Conservation (phyloP, 805 yeast species). For the Teunomyces funiuensis region DNA sequence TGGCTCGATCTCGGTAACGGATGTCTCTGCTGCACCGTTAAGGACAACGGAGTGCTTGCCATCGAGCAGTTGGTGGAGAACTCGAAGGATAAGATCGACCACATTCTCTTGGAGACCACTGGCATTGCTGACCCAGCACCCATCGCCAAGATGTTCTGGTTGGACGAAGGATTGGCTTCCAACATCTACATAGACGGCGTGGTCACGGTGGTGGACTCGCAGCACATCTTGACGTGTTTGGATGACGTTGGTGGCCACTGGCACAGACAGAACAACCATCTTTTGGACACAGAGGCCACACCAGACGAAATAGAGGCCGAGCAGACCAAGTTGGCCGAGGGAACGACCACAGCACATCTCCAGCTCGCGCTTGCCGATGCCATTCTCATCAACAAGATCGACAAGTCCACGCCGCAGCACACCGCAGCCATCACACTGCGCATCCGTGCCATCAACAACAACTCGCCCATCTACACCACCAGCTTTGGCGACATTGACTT, state of each 20-base stretch:
- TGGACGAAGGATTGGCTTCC: slow-evolving; percentile 84
- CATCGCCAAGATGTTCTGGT: slow-evolving; percentile 96
- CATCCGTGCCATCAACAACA: slow-evolving; percentile 57
- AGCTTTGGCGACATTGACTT: slow-evolving; percentile 75
- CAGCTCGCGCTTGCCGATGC: slow-evolving; percentile 91
- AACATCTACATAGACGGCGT: slow-evolving; percentile 90
- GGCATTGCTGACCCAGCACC: slow-evolving; percentile 99
- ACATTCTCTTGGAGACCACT: slow-evolving; percentile 90
- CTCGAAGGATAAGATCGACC: slow-evolving; percentile 74
- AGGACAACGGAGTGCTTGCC: slow-evolving; percentile 92
- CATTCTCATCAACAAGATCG: slow-evolving; percentile 76
- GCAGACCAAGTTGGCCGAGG: slow-evolving; percentile 34
- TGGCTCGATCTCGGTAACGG: slow-evolving; percentile 98
- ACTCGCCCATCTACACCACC: slow-evolving; percentile 68
- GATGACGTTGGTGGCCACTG: slow-evolving; percentile 74
- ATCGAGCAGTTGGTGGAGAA: slow-evolving; percentile 81
- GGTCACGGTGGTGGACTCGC: slow-evolving; percentile 79
- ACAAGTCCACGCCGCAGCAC: slow-evolving; percentile 31
- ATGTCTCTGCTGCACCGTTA: slow-evolving; percentile 93
- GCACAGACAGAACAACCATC: slow-evolving; percentile 46
- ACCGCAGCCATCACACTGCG: slow-evolving; percentile 32
- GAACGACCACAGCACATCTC: slow-evolving; percentile 77
- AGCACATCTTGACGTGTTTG: slow-evolving; percentile 62
- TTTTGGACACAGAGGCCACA: slow-evolving; percentile 20
- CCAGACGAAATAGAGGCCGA: slow-evolving; percentile 30